phyloP scores from a whole-genome alignment of 2,329 filamentous ascomycete genomes.

The Ceratocystis alfenasii region DNA sequence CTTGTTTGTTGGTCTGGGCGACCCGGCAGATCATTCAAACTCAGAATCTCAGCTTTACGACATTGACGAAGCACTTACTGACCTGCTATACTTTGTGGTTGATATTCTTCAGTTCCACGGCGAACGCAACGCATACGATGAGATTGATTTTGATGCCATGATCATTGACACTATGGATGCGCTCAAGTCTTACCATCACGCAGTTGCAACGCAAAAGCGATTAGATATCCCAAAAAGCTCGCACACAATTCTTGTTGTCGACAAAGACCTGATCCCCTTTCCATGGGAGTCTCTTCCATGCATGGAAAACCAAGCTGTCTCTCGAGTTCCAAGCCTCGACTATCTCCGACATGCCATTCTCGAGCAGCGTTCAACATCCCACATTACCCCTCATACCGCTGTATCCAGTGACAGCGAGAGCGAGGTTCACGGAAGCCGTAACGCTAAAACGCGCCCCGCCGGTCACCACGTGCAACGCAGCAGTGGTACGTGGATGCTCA shows the following conservation, averaged over 20 bases:
- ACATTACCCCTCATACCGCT: neutral
- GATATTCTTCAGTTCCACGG: constrained; percentile 95
- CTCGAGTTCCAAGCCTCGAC: constrained; percentile 74
- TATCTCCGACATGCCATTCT: constrained; percentile 67
- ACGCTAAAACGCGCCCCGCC: neutral
- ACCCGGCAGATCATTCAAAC: constrained; percentile 58
- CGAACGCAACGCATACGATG: constrained; percentile 91
- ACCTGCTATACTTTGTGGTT: constrained; percentile 89
- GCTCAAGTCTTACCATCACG: constrained; percentile 61
- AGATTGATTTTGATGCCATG: constrained; percentile 91
- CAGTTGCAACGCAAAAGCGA: constrained; percentile 27
- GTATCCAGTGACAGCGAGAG: constrained; percentile 13
- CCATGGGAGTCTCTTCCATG: constrained; percentile 95
- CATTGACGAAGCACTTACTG: constrained; percentile 78
- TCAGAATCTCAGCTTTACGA: constrained; percentile 54
- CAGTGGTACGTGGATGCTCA: constrained; percentile 69
- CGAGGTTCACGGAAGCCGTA: constrained; percentile 26
- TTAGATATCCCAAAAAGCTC: constrained; percentile 33
- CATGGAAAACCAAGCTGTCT: constrained; percentile 65
- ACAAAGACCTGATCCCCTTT: constrained; percentile 81
- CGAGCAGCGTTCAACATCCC: constrained; percentile 32
- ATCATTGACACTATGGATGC: constrained; percentile 79
- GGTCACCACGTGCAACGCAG: constrained; percentile 45
- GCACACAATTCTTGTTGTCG: constrained; percentile 81
- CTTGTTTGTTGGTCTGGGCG: constrained; percentile 77